phyloP scores from a whole-genome alignment of 2,329 filamentous ascomycete genomes.

The Alternaria incomplexa region DNA sequence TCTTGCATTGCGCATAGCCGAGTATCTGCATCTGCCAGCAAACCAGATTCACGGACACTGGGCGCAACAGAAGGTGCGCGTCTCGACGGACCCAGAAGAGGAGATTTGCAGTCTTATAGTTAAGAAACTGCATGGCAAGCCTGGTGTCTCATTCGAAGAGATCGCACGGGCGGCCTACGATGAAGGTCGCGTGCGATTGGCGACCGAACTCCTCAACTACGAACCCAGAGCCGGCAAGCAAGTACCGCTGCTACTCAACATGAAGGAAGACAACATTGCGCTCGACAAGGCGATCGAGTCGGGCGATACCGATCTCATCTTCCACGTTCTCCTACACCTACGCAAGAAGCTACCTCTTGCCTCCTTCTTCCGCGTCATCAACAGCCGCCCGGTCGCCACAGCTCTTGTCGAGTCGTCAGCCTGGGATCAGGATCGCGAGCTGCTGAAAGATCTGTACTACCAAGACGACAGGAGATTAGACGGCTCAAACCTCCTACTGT shows the following conservation, averaged over 20 bases:
- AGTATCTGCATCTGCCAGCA: constrained; percentile 83
- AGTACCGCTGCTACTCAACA: constrained; percentile 87
- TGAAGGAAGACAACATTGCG: constrained; percentile 95
- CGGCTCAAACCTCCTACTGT: constrained; percentile 84
- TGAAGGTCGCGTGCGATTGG: constrained; percentile 86
- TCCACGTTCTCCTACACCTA: constrained; percentile 83
- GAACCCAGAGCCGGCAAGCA: constrained; percentile 95
- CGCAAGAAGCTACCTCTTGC: constrained; percentile 90
- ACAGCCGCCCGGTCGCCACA: constrained; percentile 80
- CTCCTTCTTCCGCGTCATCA: constrained; percentile 91
- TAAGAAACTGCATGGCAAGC: constrained; percentile 82
- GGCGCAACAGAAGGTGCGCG: constrained; percentile 91
- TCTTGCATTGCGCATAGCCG: constrained; percentile 84
- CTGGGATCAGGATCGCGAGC: constrained; percentile 74
- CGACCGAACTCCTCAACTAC: constrained; percentile 89
- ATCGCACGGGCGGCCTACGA: constrained; percentile 94
- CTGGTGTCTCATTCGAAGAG: constrained; percentile 92
- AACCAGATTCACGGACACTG: constrained; percentile 95
- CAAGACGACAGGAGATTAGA: constrained; percentile 92
- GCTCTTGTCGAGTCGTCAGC: constrained; percentile 89
- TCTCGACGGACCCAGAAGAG: constrained; percentile 85
- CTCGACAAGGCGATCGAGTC: constrained; percentile 96
- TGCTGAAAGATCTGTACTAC: constrained; percentile 96
- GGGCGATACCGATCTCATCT: constrained; percentile 91
- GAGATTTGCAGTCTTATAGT: constrained; percentile 86